Base-by-base conservation (phyloP, 1,284 basidiomycete genomes). In the Leccinum colubrinum region DNA sequence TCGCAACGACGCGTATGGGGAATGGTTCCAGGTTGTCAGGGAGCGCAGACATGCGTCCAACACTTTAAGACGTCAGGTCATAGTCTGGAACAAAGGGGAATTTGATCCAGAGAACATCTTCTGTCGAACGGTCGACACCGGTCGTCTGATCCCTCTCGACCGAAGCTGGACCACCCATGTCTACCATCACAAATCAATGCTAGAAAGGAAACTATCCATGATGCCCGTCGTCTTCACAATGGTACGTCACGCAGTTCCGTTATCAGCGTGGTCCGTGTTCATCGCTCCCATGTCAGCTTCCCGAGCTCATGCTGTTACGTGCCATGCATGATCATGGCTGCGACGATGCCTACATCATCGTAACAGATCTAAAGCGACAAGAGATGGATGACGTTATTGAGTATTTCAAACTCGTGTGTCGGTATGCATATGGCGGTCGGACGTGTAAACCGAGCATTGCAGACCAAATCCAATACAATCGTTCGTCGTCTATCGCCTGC, bases 211-310 rank as follows among this genome's bases (percentile, higher is more conserved):
- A 64, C 71, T 87, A 51, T 85, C 85, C 27, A 90, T 90, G 87
- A 86, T 88, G 81, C 88, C 86, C 3, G 87, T 90, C 6, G 85
- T 90, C 1, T 89, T 89, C 68, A 90, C 88, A 53, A 89, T 90
- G 86, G 87, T 89, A 65, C 61, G 79, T 70, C 6, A 35, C 14
- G 59, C 55, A 30, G 39, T 46, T 60, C 57, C 17, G 53, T 62
- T 37, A 57, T 41, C 37, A 46, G 39, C 62, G 46, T 30, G 59
- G 35, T 53, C 30, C 17, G 52, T 63, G n/a, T 54, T 66, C 27
- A 72, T 64, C 4, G 27, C 41, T 59, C 59, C 39, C 65, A 37
- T 55, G 41, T 39, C 66, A 90, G 88, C 78, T 90, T 41, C 88
- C 88, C 25, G 88, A 90, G 74, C 80, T 90, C 30, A 88, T 90